A percentile compares a stretch with the other conserved stretches of the same genome.
Conservation (phyloP, 2,329 filamentous ascomycete species). For the Fusarium liriodendri region DNA sequence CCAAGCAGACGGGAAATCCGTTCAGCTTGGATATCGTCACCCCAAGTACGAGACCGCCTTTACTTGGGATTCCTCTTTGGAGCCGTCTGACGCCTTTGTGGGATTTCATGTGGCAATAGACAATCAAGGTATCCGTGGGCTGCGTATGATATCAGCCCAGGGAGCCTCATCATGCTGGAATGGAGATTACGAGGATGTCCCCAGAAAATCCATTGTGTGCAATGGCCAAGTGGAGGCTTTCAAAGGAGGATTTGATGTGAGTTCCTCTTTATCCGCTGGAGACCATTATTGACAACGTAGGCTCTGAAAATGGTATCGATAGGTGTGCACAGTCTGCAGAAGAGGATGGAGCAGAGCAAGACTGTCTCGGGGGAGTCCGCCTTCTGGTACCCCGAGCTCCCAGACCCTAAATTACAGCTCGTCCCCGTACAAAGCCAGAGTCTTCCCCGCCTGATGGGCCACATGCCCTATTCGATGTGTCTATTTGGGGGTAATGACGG, state of each 20-base stretch:
- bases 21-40: conserved; percentile 6
- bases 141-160: not conserved
- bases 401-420: conserved; percentile 1
- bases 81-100: not conserved
- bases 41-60: not conserved
- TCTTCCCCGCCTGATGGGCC: not conserved
- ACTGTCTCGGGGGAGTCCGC: not conserved
- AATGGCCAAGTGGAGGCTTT: not conserved
- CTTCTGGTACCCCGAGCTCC: conserved; percentile 12
- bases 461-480: conserved; percentile 4
- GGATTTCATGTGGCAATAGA: conserved; percentile 14
- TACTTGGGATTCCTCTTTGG: not conserved
- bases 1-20: not conserved
- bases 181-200: not conserved
- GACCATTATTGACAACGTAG: not conserved
- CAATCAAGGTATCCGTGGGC: conserved; percentile 2
- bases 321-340: not conserved
- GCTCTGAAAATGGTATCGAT: conserved; percentile 11
- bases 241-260: conserved; percentile 9
- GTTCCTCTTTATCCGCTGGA: not conserved
- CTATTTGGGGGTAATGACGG: conserved; percentile 10
- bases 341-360: not conserved
- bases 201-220: conserved; percentile 1
- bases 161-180: not conserved
- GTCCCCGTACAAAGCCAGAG: not conserved